Evolutionary conservation across 768 basidiomycete genomes (phyloP), one percentile per base, ranked within the genome.

Genomic region (Mrakia blollopis): DNA sequence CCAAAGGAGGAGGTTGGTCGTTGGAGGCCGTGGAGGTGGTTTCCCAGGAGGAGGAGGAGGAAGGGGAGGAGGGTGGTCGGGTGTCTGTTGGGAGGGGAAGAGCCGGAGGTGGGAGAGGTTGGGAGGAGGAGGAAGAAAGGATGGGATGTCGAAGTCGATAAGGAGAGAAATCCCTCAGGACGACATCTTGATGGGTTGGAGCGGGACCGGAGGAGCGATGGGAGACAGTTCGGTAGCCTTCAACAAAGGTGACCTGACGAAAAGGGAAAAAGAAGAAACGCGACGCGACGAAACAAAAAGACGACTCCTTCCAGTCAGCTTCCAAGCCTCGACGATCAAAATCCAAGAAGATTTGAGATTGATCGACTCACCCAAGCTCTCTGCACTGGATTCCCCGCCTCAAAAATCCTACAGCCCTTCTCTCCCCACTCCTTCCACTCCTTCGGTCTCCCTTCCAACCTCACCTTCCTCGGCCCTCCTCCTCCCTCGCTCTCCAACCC

Each of bases 151-250:
- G 65, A n/a, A 68, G 16, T 25, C 65, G 35, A 18, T 68, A n/a
- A 13, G 65, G 65, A 9, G 65, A 16, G 39, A 68, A 68, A 23
- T 68, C 65, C 13, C 65, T 39, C 16, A 68, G 39, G 9, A 68
- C 65, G 18, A 68, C 9, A 25, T 68, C 65, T 3, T n/a, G 65
- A 25, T 39, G 16, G 3, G 65, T 39, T 18, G 35, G 47, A 21
- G 18, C 47, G 16, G 47, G 37, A 25, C 65, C 65, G 21, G 23
- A 23, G 21, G 35, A 35, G 3, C 65, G 65, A 25, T 39, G 65
- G 65, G 35, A 68, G 35, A 68, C 13, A 21, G 65, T 68, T 25
- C 65, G 35, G 37, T 68, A 68, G 25, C 65, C 65, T 39, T 68
- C 65, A 9, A 68, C 65, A 25, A 68, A 68, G 11, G 65, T 68